Percentiles rank a stretch among this genome's conserved stretches.
Evolutionary conservation across 441 rosid genomes (phyloP).

Genomic region (Erodium texanum): DNA sequence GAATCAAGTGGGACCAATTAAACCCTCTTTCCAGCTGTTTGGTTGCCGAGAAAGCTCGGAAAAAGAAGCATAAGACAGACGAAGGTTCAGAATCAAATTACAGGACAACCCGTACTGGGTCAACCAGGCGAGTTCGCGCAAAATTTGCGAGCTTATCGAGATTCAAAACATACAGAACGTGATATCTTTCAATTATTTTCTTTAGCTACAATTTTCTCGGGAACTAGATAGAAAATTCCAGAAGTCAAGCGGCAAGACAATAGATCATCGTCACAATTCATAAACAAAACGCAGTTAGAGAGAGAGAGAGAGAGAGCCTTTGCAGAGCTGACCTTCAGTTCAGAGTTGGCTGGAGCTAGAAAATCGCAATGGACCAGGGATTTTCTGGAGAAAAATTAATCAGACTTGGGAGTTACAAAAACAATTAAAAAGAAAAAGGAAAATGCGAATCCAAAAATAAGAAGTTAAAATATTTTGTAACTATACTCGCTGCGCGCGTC

Average conservation of each 20-base stretch:
- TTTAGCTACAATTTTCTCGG: not conserved
- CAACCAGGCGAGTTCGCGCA: not conserved
- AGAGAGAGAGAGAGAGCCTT: too few species aligned
- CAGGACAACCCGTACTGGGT: not conserved
- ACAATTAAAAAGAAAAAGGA: not conserved
- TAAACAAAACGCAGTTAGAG: not conserved
- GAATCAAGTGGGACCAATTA: not conserved
- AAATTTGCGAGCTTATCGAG: not conserved
- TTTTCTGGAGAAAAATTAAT: not conserved
- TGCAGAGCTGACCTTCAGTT: constrained; percentile 5
- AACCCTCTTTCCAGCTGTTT: constrained; percentile 5
- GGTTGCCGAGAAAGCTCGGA: constrained; percentile 2
- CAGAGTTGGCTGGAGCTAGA: not conserved
- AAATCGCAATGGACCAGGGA: not conserved
- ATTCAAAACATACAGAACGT: not conserved
- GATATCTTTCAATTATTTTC: not conserved
- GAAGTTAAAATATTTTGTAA: not conserved
- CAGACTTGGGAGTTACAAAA: not conserved
- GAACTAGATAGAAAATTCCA: not conserved
- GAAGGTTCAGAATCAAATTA: not conserved
- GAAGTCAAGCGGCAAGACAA: not conserved
- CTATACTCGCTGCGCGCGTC: too few species aligned
- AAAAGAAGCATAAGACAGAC: not conserved
- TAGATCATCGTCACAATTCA: not conserved
- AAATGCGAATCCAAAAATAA: constrained; percentile 1